A percentile compares a stretch with the other conserved stretches of the same genome.
Evolutionary conservation across 2,329 filamentous ascomycete species (phyloP).

Genomic region (Phoma herbarum): DNA sequence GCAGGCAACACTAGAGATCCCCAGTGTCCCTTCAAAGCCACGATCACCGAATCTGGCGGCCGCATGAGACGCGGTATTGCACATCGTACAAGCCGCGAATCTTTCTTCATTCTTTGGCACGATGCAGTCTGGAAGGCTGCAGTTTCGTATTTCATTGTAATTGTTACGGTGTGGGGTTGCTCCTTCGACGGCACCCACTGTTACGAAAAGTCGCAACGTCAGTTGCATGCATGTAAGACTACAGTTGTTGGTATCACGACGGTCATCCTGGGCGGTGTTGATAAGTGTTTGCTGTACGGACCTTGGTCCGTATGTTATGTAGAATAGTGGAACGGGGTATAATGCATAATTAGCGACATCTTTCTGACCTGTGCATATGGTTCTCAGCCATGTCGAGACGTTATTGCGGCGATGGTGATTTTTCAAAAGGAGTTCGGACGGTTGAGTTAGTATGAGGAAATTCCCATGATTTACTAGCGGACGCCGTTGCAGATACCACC

Average conservation of each 20-base stretch:
- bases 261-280: constrained; percentile 18
- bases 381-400: neutral
- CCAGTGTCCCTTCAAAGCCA: neutral
- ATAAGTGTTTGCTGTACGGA: constrained; percentile 6
- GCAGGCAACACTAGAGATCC: neutral
- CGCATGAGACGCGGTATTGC: neutral
- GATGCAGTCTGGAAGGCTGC: constrained; percentile 19
- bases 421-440: neutral
- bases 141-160: constrained; percentile 24
- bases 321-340: constrained; percentile 12
- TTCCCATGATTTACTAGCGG: neutral
- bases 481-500: neutral
- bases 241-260: constrained; percentile 16
- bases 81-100: neutral
- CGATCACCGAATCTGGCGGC: neutral
- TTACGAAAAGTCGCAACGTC: constrained; percentile 22
- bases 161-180: constrained; percentile 24
- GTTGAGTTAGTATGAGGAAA: neutral
- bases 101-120: constrained; percentile 20
- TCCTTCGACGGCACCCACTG: constrained; percentile 20
- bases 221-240: constrained; percentile 23
- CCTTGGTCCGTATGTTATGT: constrained; percentile 7
- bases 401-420: neutral
- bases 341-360: constrained; percentile 18
- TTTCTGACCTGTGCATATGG: neutral